Evolutionary conservation across 306 rosid species (phyloP).

Genomic region (Trifolium dubium): DNA sequence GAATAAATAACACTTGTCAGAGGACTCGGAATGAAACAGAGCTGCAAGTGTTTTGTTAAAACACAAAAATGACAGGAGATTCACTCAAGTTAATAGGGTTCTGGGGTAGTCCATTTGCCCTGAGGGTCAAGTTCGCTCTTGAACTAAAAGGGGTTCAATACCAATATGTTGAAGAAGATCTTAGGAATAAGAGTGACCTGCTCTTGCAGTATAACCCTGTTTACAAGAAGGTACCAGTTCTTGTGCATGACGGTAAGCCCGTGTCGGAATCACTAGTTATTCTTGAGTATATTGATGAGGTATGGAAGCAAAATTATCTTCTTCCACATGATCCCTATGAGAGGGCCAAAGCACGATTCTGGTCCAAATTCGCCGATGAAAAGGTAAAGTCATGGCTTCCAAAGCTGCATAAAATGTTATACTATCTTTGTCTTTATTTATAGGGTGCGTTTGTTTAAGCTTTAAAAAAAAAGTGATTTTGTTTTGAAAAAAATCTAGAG

Average conservation of each 20-base stretch:
- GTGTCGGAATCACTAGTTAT: conserved; percentile 53
- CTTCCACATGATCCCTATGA: conserved; percentile 54
- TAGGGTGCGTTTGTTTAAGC: too few species aligned
- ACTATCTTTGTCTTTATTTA: too few species aligned
- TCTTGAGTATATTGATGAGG: conserved; percentile 55
- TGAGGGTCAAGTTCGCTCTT: conserved; percentile 54
- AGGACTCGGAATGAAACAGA: background rate
- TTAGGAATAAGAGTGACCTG: conserved; percentile 48
- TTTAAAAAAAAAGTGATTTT: too few species aligned
- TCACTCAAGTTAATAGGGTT: conserved; percentile 46
- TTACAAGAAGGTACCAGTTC: conserved; percentile 53
- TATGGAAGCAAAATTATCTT: conserved; percentile 53
- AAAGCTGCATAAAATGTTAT: too few species aligned
- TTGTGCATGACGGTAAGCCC: conserved; percentile 54
- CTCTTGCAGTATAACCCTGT: conserved; percentile 55
- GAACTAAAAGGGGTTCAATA: conserved; percentile 47
- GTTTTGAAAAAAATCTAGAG: too few species aligned
- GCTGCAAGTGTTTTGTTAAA: background rate
- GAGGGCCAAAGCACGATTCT: conserved; percentile 52
- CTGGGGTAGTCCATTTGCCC: conserved; percentile 51
- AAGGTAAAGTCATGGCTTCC: conserved; percentile 39
- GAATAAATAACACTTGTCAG: background rate
- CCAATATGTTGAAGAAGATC: conserved; percentile 53
- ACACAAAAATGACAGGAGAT: conserved; percentile 41
- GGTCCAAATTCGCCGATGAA: conserved; percentile 54